These are phyloP conservation scores for Cutaneotrichosporon sp. DNA, from an alignment of 1,284 basidiomycete species.

Conservation along the genomic window DNA sequence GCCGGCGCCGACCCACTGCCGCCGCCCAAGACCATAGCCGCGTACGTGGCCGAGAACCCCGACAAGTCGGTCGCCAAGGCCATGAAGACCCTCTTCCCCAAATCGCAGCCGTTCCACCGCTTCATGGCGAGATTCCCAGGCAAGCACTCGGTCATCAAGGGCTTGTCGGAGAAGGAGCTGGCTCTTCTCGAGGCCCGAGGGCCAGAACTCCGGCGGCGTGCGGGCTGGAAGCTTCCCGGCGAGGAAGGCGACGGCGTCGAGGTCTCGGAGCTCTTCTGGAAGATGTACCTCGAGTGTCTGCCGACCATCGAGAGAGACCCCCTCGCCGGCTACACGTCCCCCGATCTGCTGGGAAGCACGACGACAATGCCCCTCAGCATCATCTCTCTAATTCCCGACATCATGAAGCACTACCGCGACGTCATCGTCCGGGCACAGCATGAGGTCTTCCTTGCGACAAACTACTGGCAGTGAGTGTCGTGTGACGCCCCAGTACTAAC, in stretches of 20 bases:
- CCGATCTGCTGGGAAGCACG: slow-evolving; percentile 60
- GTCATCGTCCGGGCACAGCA: slow-evolving; percentile 60
- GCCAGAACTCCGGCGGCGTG: slow-evolving; percentile 36
- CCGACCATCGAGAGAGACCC: slow-evolving; percentile 60
- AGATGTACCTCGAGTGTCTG: slow-evolving; percentile 61
- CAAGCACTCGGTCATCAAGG: slow-evolving; percentile 51
- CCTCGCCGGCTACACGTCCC: slow-evolving; percentile 59
- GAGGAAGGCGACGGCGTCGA: slow-evolving; percentile 43
- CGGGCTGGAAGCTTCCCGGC: slow-evolving; percentile 50
- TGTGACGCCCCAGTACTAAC: slow-evolving; percentile 5
- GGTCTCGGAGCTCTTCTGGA: slow-evolving; percentile 52
- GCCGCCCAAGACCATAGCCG: slow-evolving; percentile 33
- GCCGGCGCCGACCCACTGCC: background rate
- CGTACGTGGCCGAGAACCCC: slow-evolving; percentile 43
- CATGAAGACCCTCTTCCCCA: slow-evolving; percentile 42
- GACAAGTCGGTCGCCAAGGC: slow-evolving; percentile 38
- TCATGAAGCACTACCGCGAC: slow-evolving; percentile 61
- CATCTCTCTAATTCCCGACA: slow-evolving; percentile 61
- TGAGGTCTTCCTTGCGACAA: slow-evolving; percentile 65
- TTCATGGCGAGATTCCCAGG: slow-evolving; percentile 44
- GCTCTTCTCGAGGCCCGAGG: slow-evolving; percentile 37
- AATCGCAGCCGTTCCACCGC: slow-evolving; percentile 43
- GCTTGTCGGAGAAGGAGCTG: slow-evolving; percentile 43
- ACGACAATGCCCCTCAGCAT: slow-evolving; percentile 60
- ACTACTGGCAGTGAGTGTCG: slow-evolving; percentile 58